A percentile compares a stretch with the other conserved stretches of the same genome.
Evolutionary conservation across 441 rosid species (phyloP).

Genomic region (Adansonia madagascariensis): DNA sequence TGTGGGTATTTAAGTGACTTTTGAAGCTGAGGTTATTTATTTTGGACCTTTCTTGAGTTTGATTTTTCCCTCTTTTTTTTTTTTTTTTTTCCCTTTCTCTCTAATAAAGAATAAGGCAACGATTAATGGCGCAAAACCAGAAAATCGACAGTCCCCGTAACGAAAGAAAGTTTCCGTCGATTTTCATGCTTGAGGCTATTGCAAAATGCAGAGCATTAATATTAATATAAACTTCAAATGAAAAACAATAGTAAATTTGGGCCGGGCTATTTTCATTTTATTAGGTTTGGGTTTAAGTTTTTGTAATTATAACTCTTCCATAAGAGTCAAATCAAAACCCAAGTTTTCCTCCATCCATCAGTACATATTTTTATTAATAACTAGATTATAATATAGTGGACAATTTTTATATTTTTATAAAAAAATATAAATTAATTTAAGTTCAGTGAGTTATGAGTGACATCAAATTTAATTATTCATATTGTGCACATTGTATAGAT

Average conservation of each 20-base stretch:
- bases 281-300: neutral
- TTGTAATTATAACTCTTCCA: neutral
- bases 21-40: neutral
- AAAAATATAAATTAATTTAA: no score
- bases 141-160: neutral
- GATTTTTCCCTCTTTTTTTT: neutral
- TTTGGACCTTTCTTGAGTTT: neutral
- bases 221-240: neutral
- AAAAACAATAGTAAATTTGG: neutral
- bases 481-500: no score
- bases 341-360: no score
- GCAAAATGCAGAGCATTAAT: no score
- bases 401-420: no score
- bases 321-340: no score
- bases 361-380: no score
- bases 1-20: neutral
- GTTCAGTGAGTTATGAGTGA: no score
- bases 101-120: neutral
- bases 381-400: no score
- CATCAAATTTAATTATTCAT: no score
- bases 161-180: neutral
- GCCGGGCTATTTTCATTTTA: neutral
- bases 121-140: slow-evolving; percentile 18
- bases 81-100: neutral
- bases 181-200: neutral